These are phyloP conservation scores for Acarospora socialis DNA, from an alignment of 2,329 filamentous ascomycete genomes.

Conservation along the genomic window DNA sequence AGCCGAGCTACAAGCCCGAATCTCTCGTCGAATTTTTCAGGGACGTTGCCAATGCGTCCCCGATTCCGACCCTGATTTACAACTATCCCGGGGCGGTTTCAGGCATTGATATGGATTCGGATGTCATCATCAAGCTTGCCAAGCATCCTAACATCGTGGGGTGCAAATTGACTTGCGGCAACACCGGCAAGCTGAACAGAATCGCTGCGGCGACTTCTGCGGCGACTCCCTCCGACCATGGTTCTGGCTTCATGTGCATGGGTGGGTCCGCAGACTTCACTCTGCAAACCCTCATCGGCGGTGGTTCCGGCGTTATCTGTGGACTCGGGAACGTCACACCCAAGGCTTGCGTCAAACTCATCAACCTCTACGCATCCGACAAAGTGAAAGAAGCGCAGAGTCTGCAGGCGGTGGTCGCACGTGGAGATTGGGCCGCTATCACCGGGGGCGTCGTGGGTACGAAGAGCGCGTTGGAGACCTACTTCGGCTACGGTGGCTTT, in stretches of 20 bases:
- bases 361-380: constrained; percentile 46
- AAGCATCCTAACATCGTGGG: constrained; percentile 52
- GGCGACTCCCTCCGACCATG: constrained; percentile 48
- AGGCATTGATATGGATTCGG: constrained; percentile 54
- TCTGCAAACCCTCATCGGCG: constrained; percentile 53
- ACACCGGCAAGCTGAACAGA: constrained; percentile 56
- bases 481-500: constrained; percentile 49
- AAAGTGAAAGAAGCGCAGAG: constrained; percentile 45
- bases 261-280: constrained; percentile 64
- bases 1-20: constrained; percentile 46
- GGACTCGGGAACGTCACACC: constrained; percentile 59
- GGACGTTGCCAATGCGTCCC: constrained; percentile 45
- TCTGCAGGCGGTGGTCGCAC: constrained; percentile 50
- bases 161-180: constrained; percentile 60
- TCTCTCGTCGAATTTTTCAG: constrained; percentile 50
- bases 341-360: constrained; percentile 44
- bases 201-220: constrained; percentile 36
- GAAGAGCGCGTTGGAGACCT: constrained; percentile 49
- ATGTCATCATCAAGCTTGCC: constrained; percentile 45
- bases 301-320: constrained; percentile 57
- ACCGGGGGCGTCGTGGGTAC: constrained; percentile 55
- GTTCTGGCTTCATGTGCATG: constrained; percentile 56
- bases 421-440: constrained; percentile 56
- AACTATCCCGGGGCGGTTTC: constrained; percentile 56
- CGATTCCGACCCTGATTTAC: constrained; percentile 54